These are phyloP conservation scores for Gillenia trifoliata DNA, from an alignment of 306 rosid genomes.

Conservation along the genomic window DNA sequence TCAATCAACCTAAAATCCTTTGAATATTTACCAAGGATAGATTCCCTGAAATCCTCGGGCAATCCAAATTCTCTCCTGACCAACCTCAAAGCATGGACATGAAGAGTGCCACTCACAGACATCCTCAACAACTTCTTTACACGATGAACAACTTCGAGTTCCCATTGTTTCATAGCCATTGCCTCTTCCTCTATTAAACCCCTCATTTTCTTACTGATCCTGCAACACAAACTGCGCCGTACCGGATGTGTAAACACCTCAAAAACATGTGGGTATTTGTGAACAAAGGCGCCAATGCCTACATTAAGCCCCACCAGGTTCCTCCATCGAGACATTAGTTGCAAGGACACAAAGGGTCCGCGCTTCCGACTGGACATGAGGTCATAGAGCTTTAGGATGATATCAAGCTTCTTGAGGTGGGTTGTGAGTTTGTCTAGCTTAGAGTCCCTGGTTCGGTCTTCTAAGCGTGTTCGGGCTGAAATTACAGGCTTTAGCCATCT, in stretches of 20 bases:
- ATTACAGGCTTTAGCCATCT: conserved; percentile 59
- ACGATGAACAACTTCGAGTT: conserved; percentile 46
- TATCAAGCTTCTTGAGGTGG: conserved; percentile 37
- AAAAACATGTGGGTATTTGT: conserved; percentile 60
- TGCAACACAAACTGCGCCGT: conserved; percentile 53
- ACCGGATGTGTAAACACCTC: conserved; percentile 53
- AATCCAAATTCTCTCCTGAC: conserved; percentile 66
- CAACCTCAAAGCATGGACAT: conserved; percentile 63
- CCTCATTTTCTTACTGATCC: conserved; percentile 35
- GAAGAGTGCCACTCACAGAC: conserved; percentile 50
- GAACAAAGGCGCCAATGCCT: conserved; percentile 46
- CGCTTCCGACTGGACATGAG: conserved; percentile 54
- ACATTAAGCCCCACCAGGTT: conserved; percentile 43
- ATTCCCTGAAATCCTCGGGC: conserved; percentile 68
- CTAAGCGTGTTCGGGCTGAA: conserved; percentile 70
- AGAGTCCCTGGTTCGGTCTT: conserved; percentile 53
- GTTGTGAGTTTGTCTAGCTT: conserved; percentile 51
- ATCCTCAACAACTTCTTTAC: conserved; percentile 62
- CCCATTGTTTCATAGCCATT: conserved; percentile 31
- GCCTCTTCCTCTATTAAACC: conserved; percentile 42
- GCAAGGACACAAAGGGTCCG: conserved; percentile 59
- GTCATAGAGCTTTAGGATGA: conserved; percentile 37
- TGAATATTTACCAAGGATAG: conserved; percentile 43
- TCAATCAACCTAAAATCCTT: conserved; percentile 47
- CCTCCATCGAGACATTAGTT: conserved; percentile 67